These are phyloP conservation scores for Rhizopogon sp. DNA, from an alignment of 768 basidiomycete species.

Conservation along the genomic window DNA sequence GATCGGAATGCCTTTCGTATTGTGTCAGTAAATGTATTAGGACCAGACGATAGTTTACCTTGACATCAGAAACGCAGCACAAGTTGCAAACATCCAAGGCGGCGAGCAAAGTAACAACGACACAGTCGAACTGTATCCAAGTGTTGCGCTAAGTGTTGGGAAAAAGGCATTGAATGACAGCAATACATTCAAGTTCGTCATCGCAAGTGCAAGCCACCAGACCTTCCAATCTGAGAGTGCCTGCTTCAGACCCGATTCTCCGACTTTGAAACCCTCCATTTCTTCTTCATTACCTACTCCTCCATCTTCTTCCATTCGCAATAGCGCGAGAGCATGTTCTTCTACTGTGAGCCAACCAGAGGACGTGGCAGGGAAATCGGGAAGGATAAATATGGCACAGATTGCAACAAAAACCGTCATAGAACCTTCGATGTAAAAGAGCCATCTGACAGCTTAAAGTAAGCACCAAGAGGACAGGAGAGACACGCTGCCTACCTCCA, in stretches of 20 bases:
- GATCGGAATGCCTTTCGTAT: conserved; percentile 60
- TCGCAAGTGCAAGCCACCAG: conserved; percentile 69
- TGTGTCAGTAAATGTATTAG: neutral
- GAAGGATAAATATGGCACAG: conserved; percentile 57
- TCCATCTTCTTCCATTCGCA: conserved; percentile 61
- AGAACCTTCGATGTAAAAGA: conserved; percentile 66
- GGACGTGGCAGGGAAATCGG: conserved; percentile 65
- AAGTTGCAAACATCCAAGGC: conserved; percentile 63
- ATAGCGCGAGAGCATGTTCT: conserved; percentile 52
- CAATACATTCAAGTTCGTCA: conserved; percentile 52
- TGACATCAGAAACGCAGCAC: conserved; percentile 48
- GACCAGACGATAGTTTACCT: conserved; percentile 29
- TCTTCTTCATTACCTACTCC: conserved; percentile 48
- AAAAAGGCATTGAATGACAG: conserved; percentile 79
- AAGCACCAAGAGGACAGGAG: neutral
- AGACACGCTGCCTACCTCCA: conserved; percentile 50
- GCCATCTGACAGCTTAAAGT: conserved; percentile 44
- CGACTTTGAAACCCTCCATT: conserved; percentile 29
- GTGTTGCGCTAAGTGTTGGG: conserved; percentile 68
- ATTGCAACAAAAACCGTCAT: conserved; percentile 48
- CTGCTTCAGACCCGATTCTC: conserved; percentile 42
- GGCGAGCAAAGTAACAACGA: conserved; percentile 68
- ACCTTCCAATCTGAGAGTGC: conserved; percentile 79
- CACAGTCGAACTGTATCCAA: conserved; percentile 61
- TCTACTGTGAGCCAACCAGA: conserved; percentile 53